Conservation (phyloP, 2,329 filamentous ascomycete species). For the Didymellaceae sp. region DNA sequence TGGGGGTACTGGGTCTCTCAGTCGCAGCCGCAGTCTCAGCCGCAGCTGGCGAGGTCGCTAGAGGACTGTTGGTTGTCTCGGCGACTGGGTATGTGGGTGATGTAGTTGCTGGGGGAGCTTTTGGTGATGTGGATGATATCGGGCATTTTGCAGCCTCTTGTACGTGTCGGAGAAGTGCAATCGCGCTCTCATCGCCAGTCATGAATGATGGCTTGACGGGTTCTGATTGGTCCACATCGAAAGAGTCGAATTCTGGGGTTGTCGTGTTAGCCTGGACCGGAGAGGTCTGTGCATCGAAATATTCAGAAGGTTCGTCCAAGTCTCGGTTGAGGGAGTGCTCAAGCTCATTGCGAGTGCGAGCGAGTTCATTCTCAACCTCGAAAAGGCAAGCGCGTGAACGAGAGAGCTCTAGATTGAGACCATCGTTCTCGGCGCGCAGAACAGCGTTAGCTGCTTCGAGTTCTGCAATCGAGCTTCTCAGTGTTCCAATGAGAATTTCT, state of each 20-base stretch:
- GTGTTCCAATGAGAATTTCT: background rate
- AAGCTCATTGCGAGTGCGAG: background rate
- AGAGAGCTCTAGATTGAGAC: constrained; percentile 1
- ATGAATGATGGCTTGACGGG: constrained; percentile 19
- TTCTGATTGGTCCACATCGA: constrained; percentile 14
- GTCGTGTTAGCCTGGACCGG: constrained; percentile 20
- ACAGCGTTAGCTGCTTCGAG: background rate
- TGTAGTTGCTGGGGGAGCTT: background rate
- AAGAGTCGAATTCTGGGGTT: constrained; percentile 28
- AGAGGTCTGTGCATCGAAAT: background rate
- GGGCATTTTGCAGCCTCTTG: constrained; percentile 22
- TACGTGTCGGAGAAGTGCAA: constrained; percentile 32
- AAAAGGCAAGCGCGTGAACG: constrained; percentile 14
- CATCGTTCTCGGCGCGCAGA: constrained; percentile 14
- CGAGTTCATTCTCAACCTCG: constrained; percentile 4
- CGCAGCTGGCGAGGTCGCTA: background rate
- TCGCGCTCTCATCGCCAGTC: constrained; percentile 26
- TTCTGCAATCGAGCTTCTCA: background rate
- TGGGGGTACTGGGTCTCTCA: constrained; percentile 7
- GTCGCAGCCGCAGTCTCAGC: too few species aligned
- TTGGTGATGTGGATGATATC: background rate
- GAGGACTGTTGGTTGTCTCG: background rate
- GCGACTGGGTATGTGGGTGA: background rate
- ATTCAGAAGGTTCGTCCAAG: too few species aligned
- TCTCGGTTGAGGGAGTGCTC: background rate